Base-by-base conservation (phyloP, 2,329 filamentous ascomycete species). In the Leptographium flavum region DNA sequence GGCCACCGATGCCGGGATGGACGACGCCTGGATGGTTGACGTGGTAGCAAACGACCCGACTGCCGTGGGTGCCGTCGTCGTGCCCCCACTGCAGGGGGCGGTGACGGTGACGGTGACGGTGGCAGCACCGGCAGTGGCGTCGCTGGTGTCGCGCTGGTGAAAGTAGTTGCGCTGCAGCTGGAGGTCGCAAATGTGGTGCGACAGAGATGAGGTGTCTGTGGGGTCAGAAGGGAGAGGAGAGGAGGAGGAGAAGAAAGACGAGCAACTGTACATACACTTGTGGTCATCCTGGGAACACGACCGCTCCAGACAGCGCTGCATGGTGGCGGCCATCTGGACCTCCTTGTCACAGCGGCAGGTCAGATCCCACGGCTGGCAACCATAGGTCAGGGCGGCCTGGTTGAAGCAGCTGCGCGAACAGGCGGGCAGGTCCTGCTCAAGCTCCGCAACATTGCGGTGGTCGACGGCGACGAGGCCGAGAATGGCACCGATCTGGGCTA, bases 401-500 rank as follows among this genome's bases (percentile, higher is more conserved):
- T 46, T 28, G 31, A 53, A 19, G 45, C 53, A 53, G 22, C 45
- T 27, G 30, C 46, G 39, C 23, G 51, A 50, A 43, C 53, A 54
- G 17, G 45, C 42, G 37, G 52, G 52, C 40, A 53, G 28, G 43
- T 48, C 23, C 14, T 25, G 14, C 19, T 43, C 35, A 22, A 47
- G 35, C 22, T n/a, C 13, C 30, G 3, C 14, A n/a, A 42, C 30
- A 10, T 40, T 35, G 10, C 25, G 30, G 17, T 39, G 33, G 27
- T 38, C 39, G 17, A 37, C 11, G 43, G 25, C 40, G 28, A 39
- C 19, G 32, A 42, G 17, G 42, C 43, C 49, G 30, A 45, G 14
- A 17, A 48, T 41, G 27, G 37, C 41, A 28, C 28, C 36, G 32
- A 32, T 9, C 10, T 30, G 13, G 17, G 23, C 5, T 10, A 44